Conservation (phyloP, 257 asterid species). For the Solanum peruvianum region DNA sequence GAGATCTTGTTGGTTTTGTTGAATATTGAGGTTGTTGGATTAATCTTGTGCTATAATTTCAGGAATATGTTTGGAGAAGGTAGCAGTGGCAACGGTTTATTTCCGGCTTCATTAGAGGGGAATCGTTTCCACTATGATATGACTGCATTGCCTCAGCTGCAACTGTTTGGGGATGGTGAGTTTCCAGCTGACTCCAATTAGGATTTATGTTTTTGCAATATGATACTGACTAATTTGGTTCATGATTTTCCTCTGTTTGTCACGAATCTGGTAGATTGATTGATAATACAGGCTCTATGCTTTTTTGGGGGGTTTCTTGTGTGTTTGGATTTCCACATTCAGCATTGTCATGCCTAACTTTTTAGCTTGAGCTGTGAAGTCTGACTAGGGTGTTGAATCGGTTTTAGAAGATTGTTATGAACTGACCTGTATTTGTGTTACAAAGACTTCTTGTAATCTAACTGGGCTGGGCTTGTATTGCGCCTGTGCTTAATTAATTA, state of each 20-base stretch:
- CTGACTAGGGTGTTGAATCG: neutral
- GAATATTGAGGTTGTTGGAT: constrained; percentile 3
- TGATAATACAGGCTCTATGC: neutral
- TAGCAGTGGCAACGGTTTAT: constrained; percentile 27
- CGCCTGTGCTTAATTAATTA: neutral
- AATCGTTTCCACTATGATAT: constrained; percentile 27
- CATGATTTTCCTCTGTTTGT: neutral
- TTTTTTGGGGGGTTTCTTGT: neutral
- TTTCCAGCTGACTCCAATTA: neutral
- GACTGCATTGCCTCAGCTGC: constrained; percentile 48
- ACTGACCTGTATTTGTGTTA: neutral
- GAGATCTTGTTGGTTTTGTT: neutral
- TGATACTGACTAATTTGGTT: neutral
- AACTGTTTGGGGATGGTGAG: constrained; percentile 62
- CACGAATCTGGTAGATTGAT: neutral
- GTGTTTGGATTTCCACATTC: neutral
- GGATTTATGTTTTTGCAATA: neutral
- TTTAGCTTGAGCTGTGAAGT: neutral
- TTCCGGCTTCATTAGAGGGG: constrained; percentile 34
- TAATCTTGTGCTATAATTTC: constrained; percentile 2
- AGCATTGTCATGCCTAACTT: neutral
- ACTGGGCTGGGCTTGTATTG: neutral
- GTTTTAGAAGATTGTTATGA: neutral
- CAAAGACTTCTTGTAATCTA: neutral
- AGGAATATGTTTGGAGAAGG: constrained; percentile 62